Conservation (phyloP, 2,329 filamentous ascomycete genomes). For the Tolypocladium cylindrosporum region DNA sequence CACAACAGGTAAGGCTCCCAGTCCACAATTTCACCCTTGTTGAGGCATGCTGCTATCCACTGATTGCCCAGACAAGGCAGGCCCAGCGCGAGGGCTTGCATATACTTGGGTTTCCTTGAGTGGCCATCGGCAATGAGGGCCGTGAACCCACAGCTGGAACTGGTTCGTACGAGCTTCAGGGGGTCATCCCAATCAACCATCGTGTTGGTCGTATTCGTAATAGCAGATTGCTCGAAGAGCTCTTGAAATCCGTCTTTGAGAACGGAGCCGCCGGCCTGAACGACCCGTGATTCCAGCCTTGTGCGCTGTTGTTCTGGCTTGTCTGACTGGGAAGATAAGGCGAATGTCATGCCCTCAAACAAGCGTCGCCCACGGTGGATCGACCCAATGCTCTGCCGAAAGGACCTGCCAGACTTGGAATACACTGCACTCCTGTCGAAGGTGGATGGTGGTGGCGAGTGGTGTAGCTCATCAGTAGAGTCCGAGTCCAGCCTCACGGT, state of each 20-base stretch:
- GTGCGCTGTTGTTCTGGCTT: slow-evolving; percentile 28
- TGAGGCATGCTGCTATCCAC: slow-evolving; percentile 69
- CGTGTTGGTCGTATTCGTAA: slow-evolving; percentile 22
- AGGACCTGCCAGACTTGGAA: slow-evolving; percentile 14
- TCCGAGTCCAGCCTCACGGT: slow-evolving; percentile 24
- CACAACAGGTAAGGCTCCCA: slow-evolving; percentile 80
- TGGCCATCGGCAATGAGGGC: slow-evolving; percentile 80
- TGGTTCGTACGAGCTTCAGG: slow-evolving; percentile 44
- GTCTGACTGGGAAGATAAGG: slow-evolving; percentile 58
- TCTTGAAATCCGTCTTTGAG: slow-evolving; percentile 70
- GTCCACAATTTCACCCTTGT: slow-evolving; percentile 49
- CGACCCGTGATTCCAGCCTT: slow-evolving; percentile 51
- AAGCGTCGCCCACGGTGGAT: slow-evolving; percentile 26
- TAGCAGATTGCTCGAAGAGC: slow-evolving; percentile 50
- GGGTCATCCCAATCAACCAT: slow-evolving; percentile 17
- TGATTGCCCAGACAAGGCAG: slow-evolving; percentile 75
- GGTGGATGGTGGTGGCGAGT: slow-evolving; percentile 25
- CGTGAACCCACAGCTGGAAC: slow-evolving; percentile 58
- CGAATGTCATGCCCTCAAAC: slow-evolving; percentile 80
- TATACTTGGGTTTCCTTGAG: slow-evolving; percentile 81
- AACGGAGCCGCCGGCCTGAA: slow-evolving; percentile 60
- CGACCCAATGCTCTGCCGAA: slow-evolving; percentile 16
- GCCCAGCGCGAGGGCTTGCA: slow-evolving; percentile 85
- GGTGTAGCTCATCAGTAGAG: slow-evolving; percentile 39
- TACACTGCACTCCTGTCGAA: slow-evolving; percentile 27